Evolutionary conservation across 345 rosid species (phyloP), one percentile per base, ranked within the genome.

Genomic region (Populus davidiana): DNA sequence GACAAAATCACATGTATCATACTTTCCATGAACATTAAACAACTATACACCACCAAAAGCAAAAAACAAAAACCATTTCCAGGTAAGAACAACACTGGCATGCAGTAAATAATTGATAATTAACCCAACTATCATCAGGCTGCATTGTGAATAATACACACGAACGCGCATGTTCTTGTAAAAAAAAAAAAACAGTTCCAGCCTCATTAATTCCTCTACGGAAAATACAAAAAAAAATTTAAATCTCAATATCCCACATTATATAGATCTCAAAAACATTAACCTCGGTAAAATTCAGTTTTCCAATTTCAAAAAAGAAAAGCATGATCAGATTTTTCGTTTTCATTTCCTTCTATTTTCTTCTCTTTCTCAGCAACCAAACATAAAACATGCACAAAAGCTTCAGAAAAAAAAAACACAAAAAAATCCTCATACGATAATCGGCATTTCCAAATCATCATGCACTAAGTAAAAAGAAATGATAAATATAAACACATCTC

Each of bases 361-460:
- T 72, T 63, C 50, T 38, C 21, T 77, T 8, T 64, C 61, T 29
- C 29, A 27, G 78, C 29, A 67, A 73, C 73, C 73, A 75, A 64
- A 72, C 52, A 61, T 62, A 56, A 59, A 62, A 18, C 33, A 47
- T 12, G 65, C 62, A 21, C 6, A 8, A n/a, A 4, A 76, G 33
- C 11, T 13, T n/a, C 62, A 25, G 6, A 23, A 43, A 21, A 21
- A 27, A 21, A 39, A 27, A 27, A 27, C 8, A 67, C n/a, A 68
- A 70, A 44, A 52, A 56, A 8, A n/a, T 56, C 27, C 27, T 35
- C 69, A 41, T 10, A 47, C 56, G 56, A 61, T 49, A 69, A 59
- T 5, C 72, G 70, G 67, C 33, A 66, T 65, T 52, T 21, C 75
- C 63, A 76, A 85, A 59, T 44, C 63, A 36, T 44, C 44, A 70